Evolutionary conservation across 2,329 filamentous ascomycete species (phyloP).

Genomic region (Emmonsia crescens): DNA sequence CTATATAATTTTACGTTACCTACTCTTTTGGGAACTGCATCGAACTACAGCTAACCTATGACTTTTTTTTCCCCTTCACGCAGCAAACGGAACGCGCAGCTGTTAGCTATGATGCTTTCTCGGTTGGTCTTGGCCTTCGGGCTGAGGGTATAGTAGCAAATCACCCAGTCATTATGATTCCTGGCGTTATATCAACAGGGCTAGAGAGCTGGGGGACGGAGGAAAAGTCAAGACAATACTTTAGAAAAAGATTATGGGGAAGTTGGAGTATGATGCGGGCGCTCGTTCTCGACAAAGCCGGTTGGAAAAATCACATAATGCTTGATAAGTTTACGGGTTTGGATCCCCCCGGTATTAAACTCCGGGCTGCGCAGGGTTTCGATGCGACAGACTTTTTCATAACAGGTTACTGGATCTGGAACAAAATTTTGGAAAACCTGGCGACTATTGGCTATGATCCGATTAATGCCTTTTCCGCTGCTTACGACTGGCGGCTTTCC

Average conservation of each 20-base stretch:
- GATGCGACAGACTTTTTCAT: conserved; percentile 87
- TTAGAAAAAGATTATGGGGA: conserved; percentile 88
- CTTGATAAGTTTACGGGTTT: conserved; percentile 83
- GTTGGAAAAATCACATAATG: conserved; percentile 96
- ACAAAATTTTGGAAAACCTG: conserved; percentile 93
- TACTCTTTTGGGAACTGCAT: neutral
- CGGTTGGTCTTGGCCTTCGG: conserved; percentile 73
- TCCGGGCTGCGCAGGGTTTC: conserved; percentile 89
- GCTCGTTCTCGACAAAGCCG: conserved; percentile 80
- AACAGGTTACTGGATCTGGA: conserved; percentile 95
- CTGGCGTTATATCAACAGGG: conserved; percentile 93
- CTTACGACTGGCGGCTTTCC: conserved; percentile 85
- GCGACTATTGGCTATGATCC: conserved; percentile 95
- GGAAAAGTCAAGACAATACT: conserved; percentile 75
- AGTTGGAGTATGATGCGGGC: conserved; percentile 99
- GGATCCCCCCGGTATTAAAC: conserved; percentile 80
- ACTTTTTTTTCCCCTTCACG: neutral
- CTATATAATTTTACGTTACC: neutral
- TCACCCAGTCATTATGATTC: conserved; percentile 93
- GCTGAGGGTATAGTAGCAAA: conserved; percentile 69
- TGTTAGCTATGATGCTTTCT: conserved; percentile 86
- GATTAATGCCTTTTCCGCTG: conserved; percentile 55
- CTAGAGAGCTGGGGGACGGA: conserved; percentile 94
- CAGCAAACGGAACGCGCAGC: conserved; percentile 75
- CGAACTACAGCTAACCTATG: conserved; percentile 7